These are phyloP conservation scores for Acacia confusa DNA, from an alignment of 306 rosid genomes.

Conservation along the genomic window DNA sequence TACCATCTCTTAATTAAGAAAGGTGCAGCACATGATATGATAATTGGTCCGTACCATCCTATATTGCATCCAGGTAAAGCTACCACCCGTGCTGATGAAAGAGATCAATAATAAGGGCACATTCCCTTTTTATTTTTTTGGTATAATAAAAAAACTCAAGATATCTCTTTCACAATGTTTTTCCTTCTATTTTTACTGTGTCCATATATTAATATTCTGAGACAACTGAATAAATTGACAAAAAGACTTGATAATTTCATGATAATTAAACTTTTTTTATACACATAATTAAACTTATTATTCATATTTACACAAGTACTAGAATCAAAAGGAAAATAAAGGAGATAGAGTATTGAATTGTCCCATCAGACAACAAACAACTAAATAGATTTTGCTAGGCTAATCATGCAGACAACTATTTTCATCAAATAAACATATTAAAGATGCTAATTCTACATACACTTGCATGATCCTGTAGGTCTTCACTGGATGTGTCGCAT, in stretches of 20 bases:
- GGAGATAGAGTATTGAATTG: neutral
- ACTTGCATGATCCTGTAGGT: constrained; percentile 36
- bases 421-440: constrained; percentile 17
- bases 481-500: constrained; percentile 35
- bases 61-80: neutral
- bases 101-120: neutral
- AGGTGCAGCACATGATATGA: neutral
- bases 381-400: constrained; percentile 17
- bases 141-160: neutral
- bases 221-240: neutral
- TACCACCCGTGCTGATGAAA: neutral
- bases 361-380: neutral
- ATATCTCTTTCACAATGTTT: neutral
- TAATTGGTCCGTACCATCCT: neutral
- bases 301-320: neutral
- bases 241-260: neutral
- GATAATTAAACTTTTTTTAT: too few species aligned
- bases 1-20: neutral
- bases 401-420: neutral
- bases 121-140: neutral
- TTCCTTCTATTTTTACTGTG: too few species aligned
- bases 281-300: neutral
- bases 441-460: constrained; percentile 44
- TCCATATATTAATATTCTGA: neutral
- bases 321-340: neutral